Evolutionary conservation across 1,139 yeast genomes (phyloP), one percentile per base, ranked within the genome.

Genomic region (Pichia sp.): DNA sequence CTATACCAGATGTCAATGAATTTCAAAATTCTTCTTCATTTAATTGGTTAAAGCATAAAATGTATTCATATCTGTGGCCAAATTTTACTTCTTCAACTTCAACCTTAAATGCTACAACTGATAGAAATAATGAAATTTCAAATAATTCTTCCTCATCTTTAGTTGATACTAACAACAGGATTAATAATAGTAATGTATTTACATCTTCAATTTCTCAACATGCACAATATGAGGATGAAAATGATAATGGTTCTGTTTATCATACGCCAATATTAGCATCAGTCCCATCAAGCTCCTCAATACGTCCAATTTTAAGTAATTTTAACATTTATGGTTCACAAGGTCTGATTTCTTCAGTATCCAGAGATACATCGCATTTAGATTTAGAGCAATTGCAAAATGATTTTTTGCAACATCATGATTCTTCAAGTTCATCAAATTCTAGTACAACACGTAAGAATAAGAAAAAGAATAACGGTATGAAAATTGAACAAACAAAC

Each of bases 181-280:
- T 23, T 16, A 30, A 23, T 26, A 16, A 12, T 20, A 8, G 12
- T 12, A 7, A 22, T 27, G 6, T 22, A 8, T 11, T n/a, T 28
- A 29, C 12, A 20, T 22, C 33, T 4, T 22, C 35, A 9, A 11
- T 33, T 20, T 24, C 30, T 23, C 7, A 29, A 7, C 37, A 35
- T 22, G 8, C 40, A 28, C 40, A 34, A 9, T 6, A n/a, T 9
- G 47, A 51, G 12, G 53, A 48, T 9, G 58, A 52, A 16, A 48
- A 53, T 11, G 60, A 56, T 30, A 33, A 37, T 11, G 58, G 52
- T 20, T 46, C 57, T 1, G 37, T 51, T 2, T 57, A 56, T 41
- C 60, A 57, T 37, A 57, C 61, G 8, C 61, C 61, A 0, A 50
- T 55, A 22, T 34, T 52, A 23, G 28, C 52, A 22, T 51, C 49